phyloP scores from a whole-genome alignment of 1,284 basidiomycete species.

The Thecaphora thlaspeos region DNA sequence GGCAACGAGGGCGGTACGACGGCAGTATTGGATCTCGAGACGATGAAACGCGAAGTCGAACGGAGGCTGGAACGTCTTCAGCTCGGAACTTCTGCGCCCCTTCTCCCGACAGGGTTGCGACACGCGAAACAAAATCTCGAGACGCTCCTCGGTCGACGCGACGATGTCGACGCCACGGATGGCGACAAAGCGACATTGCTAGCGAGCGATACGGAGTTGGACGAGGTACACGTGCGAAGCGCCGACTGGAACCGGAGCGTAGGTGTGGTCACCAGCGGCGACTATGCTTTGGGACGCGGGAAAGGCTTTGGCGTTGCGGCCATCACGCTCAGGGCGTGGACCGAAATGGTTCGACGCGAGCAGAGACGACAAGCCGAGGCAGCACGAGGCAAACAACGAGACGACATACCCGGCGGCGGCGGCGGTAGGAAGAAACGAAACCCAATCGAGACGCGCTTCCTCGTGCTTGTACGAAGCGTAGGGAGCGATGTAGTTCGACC shows the following conservation, averaged over 20 bases:
- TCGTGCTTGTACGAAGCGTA: constrained; percentile 27
- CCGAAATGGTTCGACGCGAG: constrained; percentile 16
- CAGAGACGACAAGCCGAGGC: constrained; percentile 4
- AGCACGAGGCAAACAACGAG: no score
- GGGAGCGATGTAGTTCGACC: constrained; percentile 22
- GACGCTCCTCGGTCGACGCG: no score
- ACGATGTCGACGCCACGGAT: no score
- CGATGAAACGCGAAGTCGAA: constrained; percentile 21
- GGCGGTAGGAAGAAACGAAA: constrained; percentile 18
- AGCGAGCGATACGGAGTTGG: constrained; percentile 7
- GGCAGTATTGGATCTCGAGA: background rate
- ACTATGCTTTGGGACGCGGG: constrained; percentile 42
- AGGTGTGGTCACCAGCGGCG: constrained; percentile 41
- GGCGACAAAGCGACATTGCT: background rate
- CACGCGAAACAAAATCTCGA: no score
- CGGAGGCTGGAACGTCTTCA: constrained; percentile 29
- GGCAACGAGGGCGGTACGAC: background rate
- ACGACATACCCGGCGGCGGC: no score
- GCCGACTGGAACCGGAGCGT: constrained; percentile 28
- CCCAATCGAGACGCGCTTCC: constrained; percentile 14
- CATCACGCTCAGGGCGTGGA: constrained; percentile 18
- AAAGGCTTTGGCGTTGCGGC: constrained; percentile 27
- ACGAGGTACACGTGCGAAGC: constrained; percentile 15
- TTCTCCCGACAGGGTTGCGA: background rate
- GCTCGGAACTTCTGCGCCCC: constrained; percentile 21